Evolutionary conservation across 495 filamentous ascomycete genomes (phyloP).

Genomic region (Talaromyces stipitatus): DNA sequence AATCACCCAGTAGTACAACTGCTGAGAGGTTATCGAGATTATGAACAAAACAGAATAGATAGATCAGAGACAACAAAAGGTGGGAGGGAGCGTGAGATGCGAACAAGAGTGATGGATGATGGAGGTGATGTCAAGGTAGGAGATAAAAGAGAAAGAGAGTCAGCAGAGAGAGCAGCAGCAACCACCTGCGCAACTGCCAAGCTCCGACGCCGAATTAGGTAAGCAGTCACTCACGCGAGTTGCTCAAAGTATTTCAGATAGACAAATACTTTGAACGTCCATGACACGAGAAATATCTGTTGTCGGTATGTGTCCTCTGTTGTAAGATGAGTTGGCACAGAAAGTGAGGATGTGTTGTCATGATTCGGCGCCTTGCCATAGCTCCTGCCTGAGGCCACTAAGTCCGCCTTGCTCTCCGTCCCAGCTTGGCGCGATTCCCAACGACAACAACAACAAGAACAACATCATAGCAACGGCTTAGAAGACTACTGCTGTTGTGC

Average conservation of each 20-base stretch:
- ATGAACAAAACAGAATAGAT: background rate
- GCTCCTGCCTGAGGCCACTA: conserved; percentile 3
- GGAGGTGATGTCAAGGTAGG: conserved; percentile 26
- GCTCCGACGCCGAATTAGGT: conserved; percentile 4
- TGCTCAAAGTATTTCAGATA: background rate
- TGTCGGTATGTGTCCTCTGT: too few species aligned
- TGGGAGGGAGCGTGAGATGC: background rate
- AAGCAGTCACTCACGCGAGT: background rate
- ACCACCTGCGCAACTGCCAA: background rate
- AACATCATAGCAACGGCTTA: background rate
- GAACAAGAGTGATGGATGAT: conserved; percentile 30
- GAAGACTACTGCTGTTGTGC: conserved; percentile 1
- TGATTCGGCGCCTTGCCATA: conserved; percentile 3
- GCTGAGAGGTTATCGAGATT: background rate
- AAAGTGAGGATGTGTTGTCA: too few species aligned
- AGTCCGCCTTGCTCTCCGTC: background rate
- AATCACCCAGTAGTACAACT: conserved; percentile 5
- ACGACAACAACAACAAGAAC: background rate
- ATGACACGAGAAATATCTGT: too few species aligned
- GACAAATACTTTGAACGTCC: too few species aligned
- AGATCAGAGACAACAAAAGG: conserved; percentile 16
- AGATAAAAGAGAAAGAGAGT: conserved; percentile 15
- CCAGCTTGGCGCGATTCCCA: background rate
- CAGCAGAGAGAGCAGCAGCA: background rate
- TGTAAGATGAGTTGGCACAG: too few species aligned